phyloP scores from a whole-genome alignment of 257 asterid species.

The Fraxinus anomala region DNA sequence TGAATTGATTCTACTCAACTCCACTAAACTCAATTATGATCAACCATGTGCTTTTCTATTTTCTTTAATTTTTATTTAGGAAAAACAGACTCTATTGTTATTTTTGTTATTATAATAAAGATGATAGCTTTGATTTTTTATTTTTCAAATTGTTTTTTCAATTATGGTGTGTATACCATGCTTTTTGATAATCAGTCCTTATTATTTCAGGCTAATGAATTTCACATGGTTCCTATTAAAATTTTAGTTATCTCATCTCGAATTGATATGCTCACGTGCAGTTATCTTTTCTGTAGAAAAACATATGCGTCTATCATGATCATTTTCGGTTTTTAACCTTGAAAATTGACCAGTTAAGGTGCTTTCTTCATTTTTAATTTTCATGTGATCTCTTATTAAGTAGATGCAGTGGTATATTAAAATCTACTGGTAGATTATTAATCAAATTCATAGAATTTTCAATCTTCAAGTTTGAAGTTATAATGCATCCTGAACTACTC shows the following conservation, averaged over 20 bases:
- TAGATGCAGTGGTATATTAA: not conserved
- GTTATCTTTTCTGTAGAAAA: too few relatives aligned
- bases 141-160: not conserved
- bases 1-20: not conserved
- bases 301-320: too few relatives aligned
- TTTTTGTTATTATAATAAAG: not conserved
- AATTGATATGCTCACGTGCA: not conserved
- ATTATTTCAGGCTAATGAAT: not conserved
- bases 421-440: too few relatives aligned
- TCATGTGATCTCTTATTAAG: not conserved
- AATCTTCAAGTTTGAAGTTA: too few relatives aligned
- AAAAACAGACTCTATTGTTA: not conserved
- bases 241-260: not conserved
- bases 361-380: not conserved
- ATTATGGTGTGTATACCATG: not conserved
- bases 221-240: not conserved
- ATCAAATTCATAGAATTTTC: too few relatives aligned
- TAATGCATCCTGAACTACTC: too few relatives aligned
- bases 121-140: not conserved
- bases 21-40: conserved; percentile 4
- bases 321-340: not conserved
- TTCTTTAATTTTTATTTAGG: not conserved
- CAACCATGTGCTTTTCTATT: not conserved
- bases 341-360: not conserved
- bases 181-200: not conserved